Evolutionary conservation across 2,329 filamentous ascomycete species (phyloP), one percentile per base, ranked within the genome.

Genomic region (Reticulascus tulasneorum): DNA sequence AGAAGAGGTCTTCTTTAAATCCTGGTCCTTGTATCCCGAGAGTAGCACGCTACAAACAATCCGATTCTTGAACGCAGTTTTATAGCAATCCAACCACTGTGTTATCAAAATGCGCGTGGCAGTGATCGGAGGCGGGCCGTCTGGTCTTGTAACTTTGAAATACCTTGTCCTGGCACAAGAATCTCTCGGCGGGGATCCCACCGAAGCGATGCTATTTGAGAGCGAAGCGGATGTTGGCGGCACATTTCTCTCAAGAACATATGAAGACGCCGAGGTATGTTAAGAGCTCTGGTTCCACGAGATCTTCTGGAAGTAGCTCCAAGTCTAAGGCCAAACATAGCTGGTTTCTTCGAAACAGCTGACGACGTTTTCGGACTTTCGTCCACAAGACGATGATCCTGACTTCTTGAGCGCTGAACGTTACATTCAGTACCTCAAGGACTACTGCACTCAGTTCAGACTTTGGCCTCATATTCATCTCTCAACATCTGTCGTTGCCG

Each of bases 331-430:
- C 23, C n/a, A n/a, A n/a, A n/a, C n/a, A 25, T 24, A 63, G 60
- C 56, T 71, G 1, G 68, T 73, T 2, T 68, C 64, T 3, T 71
- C 66, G 5, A 70, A 69, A 43, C 67, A 69, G 30, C 54, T 74
- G 12, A 73, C 68, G 1, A 53, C 63, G 17, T 73, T 72, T 44
- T 72, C 68, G 3, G 68, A 73, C 43, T 67, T 67, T 38, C 61
- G 68, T 2, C 56, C 66, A 6, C 54, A 62, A 2, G 32, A 53
- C 2, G 56, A 66, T 12, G 58, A 57, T 2, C 60, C 66, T 10
- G 67, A 71, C 44, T 72, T 72, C 40, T 44, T 70, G 9, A 60
- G 56, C 7, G 58, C 63, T 0, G 41, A 53, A 9, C 47, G 48
- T 4, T 71, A 69, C 40, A 53, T 64, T 15, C 30, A 53, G n/a